phyloP scores from a whole-genome alignment of 148 eudicot genomes.

The Chenopodium quinoa region DNA sequence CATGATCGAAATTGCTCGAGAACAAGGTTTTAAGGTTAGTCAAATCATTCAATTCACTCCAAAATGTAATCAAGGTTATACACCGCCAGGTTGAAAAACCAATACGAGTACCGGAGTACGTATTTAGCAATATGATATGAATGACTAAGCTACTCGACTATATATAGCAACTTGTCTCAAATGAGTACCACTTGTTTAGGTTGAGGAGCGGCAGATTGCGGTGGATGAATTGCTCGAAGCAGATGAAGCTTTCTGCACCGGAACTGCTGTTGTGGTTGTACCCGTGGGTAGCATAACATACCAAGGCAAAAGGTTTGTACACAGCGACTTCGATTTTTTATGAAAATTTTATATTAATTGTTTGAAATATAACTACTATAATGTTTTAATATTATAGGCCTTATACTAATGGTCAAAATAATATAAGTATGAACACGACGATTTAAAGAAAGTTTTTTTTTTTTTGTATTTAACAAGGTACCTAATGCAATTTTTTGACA shows the following conservation, averaged over 20 bases:
- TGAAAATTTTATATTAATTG: no score
- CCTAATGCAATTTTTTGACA: neutral
- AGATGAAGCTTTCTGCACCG: slow-evolving; percentile 88
- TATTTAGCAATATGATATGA: neutral
- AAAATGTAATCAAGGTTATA: neutral
- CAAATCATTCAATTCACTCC: neutral
- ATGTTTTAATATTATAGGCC: no score
- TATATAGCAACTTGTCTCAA: no score
- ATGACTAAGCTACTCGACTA: no score
- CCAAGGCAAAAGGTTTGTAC: slow-evolving; percentile 47
- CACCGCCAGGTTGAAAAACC: neutral
- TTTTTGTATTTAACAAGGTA: neutral
- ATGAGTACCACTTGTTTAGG: slow-evolving; percentile 28
- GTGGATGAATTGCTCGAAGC: slow-evolving; percentile 65
- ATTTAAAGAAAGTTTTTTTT: no score
- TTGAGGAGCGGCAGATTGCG: slow-evolving; percentile 56
- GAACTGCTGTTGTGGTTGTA: slow-evolving; percentile 72
- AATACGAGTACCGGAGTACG: neutral
- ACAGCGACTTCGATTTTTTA: no score
- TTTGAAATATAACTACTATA: no score
- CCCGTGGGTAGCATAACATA: slow-evolving; percentile 78
- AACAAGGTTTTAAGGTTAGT: slow-evolving; percentile 61
- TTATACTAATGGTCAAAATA: no score
- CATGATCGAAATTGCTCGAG: slow-evolving; percentile 64
- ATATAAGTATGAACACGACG: no score